These are phyloP conservation scores for Glebionis coronaria DNA, from an alignment of 129 eudicot genomes.

Conservation along the genomic window DNA sequence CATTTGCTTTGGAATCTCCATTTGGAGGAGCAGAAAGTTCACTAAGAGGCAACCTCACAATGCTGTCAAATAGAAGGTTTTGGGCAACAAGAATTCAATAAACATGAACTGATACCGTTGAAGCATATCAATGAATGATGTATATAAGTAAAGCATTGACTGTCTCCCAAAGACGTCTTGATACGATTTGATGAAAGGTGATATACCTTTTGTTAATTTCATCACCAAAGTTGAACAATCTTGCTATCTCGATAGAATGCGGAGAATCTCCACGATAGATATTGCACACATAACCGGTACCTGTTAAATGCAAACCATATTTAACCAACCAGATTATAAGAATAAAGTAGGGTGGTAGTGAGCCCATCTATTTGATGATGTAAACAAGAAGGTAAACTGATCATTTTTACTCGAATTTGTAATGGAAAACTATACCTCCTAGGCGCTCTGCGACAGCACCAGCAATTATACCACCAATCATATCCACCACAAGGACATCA, in stretches of 20 bases:
- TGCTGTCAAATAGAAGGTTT: slow-evolving; percentile 39
- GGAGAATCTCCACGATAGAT: slow-evolving; percentile 61
- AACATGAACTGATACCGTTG: too few relatives aligned
- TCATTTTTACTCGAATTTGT: slow-evolving; percentile 17
- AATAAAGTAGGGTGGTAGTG: slow-evolving; percentile 10
- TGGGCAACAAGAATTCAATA: not conserved
- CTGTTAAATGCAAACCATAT: slow-evolving; percentile 32
- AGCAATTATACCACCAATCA: slow-evolving; percentile 80
- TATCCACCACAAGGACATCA: slow-evolving; percentile 88
- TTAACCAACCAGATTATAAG: slow-evolving; percentile 4
- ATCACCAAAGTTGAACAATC: slow-evolving; percentile 74
- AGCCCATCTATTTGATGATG: not conserved
- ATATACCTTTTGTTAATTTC: slow-evolving; percentile 82
- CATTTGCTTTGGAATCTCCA: slow-evolving; percentile 35
- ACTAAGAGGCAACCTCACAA: slow-evolving; percentile 57
- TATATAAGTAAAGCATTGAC: not conserved
- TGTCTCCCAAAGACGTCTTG: not conserved
- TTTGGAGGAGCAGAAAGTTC: slow-evolving; percentile 42
- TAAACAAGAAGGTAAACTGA: not conserved
- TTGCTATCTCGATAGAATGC: slow-evolving; percentile 63
- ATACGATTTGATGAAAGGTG: slow-evolving; percentile 7
- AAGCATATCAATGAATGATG: too few relatives aligned
- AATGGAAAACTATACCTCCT: slow-evolving; percentile 57
- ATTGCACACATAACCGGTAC: slow-evolving; percentile 90
- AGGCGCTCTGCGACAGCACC: slow-evolving; percentile 95